phyloP scores from a whole-genome alignment of 2,329 filamentous ascomycete species.

The Neofusicoccum laricinum region DNA sequence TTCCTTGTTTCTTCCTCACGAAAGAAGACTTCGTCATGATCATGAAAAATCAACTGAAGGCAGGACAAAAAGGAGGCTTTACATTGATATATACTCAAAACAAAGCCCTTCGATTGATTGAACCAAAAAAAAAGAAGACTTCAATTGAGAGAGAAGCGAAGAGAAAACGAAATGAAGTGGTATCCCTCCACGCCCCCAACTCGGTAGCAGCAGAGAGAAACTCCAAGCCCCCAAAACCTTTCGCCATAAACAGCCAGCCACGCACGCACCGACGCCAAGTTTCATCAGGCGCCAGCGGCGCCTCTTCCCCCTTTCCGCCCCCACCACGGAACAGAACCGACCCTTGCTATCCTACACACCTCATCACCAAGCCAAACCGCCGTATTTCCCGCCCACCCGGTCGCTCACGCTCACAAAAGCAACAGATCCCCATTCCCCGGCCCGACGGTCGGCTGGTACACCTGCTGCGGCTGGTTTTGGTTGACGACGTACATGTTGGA shows the following conservation, averaged over 20 bases:
- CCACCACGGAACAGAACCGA: too few species aligned
- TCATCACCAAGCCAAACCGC: not conserved
- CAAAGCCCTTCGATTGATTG: not conserved
- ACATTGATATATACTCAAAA: slow-evolving; percentile 6
- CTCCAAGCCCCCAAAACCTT: not conserved
- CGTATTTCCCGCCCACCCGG: not conserved
- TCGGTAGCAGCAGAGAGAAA: not conserved
- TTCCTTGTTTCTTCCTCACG: not conserved
- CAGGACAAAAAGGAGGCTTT: not conserved
- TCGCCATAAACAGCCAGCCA: not conserved
- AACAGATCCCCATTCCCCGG: slow-evolving; percentile 70
- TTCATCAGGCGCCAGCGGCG: not conserved
- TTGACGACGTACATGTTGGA: slow-evolving; percentile 66
- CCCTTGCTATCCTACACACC: too few species aligned
- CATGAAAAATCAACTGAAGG: not conserved
- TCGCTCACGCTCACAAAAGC: slow-evolving; percentile 49
- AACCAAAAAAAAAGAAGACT: not conserved
- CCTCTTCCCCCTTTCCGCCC: not conserved
- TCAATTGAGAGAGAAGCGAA: not conserved
- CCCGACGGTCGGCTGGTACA: slow-evolving; percentile 67
- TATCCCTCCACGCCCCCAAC: not conserved
- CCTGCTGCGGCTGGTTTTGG: slow-evolving; percentile 74
- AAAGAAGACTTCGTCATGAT: not conserved
- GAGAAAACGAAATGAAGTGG: not conserved
- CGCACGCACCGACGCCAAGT: not conserved